A percentile compares a stretch with the other conserved stretches of the same genome.
Evolutionary conservation across 2,329 filamentous ascomycete species (phyloP).

Genomic region (Blastomyces gilchristii): DNA sequence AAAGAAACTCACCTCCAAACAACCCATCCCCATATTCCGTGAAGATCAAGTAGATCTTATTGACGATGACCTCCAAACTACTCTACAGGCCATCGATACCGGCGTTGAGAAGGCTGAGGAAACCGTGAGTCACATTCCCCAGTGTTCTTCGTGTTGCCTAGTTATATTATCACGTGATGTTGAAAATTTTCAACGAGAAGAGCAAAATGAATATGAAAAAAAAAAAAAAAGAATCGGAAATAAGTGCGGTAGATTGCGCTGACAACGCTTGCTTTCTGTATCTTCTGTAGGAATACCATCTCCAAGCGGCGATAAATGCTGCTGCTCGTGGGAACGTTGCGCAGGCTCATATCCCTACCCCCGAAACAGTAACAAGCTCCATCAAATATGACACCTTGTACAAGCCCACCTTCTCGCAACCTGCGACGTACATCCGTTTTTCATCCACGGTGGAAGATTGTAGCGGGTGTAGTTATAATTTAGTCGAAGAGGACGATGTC

Average conservation of each 20-base stretch:
- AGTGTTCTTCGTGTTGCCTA: constrained; percentile 24
- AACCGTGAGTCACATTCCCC: constrained; percentile 61
- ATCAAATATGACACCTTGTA: constrained; percentile 87
- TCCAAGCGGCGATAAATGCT: constrained; percentile 71
- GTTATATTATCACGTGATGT: constrained; percentile 30
- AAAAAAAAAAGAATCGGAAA: neutral
- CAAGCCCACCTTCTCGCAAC: constrained; percentile 65
- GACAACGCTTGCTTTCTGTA: constrained; percentile 8
- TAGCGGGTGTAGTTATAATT: constrained; percentile 81
- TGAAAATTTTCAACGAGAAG: constrained; percentile 6
- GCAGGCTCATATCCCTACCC: constrained; percentile 57
- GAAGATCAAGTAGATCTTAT: constrained; percentile 85
- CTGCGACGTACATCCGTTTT: constrained; percentile 90
- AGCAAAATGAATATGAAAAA: neutral
- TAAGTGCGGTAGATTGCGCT: constrained; percentile 5
- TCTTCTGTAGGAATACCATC: constrained; percentile 70
- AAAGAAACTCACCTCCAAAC: constrained; percentile 80
- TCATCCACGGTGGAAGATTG: constrained; percentile 97
- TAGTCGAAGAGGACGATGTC: constrained; percentile 80
- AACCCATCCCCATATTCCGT: constrained; percentile 72
- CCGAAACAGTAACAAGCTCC: constrained; percentile 51
- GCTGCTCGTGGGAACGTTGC: constrained; percentile 50
- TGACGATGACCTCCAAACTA: constrained; percentile 75
- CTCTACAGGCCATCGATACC: constrained; percentile 77
- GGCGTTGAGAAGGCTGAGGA: constrained; percentile 96